Evolutionary conservation across 331 rosid genomes (phyloP).

Genomic region (Dryas integrifolia): DNA sequence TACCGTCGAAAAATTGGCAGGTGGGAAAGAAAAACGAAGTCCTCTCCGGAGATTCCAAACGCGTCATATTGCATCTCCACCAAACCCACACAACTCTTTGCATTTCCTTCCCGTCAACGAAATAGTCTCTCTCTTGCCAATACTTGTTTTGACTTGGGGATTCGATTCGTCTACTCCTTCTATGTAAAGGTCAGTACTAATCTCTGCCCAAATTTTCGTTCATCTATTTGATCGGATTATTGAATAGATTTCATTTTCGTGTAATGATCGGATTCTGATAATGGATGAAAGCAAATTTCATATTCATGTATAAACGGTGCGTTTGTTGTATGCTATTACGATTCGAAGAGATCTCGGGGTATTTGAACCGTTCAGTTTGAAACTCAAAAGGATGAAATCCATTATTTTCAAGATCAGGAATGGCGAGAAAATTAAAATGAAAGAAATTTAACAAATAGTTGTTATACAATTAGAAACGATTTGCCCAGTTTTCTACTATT

Average conservation of each 20-base stretch:
- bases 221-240: not conserved
- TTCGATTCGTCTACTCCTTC: conserved; percentile 14
- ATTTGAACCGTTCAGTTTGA: not conserved
- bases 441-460: not conserved
- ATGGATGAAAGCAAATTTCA: not conserved
- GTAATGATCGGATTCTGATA: not conserved
- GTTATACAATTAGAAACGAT: not conserved
- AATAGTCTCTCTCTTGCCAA: not conserved
- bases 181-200: conserved; percentile 35
- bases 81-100: not conserved
- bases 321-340: not conserved
- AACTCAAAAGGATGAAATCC: not conserved
- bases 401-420: not conserved
- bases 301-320: conserved; percentile 3
- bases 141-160: conserved; percentile 15
- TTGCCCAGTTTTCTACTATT: not conserved
- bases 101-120: not conserved
- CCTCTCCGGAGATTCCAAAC: not conserved
- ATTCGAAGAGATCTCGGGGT: not conserved
- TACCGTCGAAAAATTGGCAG: not conserved
- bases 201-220: not conserved
- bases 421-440: not conserved
- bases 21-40: not conserved
- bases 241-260: not conserved
- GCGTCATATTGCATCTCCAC: not conserved